Base-by-base conservation (phyloP, 2,329 filamentous ascomycete genomes). In the Magnaporthiopsis incrustans region DNA sequence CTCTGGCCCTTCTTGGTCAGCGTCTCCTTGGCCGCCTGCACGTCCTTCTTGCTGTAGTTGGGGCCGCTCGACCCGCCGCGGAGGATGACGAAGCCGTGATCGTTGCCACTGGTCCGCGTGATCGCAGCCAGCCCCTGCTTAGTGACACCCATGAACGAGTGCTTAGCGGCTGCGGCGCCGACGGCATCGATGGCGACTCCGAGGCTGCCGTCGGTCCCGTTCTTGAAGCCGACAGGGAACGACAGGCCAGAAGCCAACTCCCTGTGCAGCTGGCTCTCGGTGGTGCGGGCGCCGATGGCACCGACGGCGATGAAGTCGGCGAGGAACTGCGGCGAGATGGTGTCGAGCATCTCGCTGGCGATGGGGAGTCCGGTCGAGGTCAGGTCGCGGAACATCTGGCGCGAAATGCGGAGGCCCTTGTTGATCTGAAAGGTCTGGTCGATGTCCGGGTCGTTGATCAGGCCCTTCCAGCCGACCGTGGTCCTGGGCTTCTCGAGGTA, bases 141-240 rank as follows among this genome's bases (percentile, higher is more conserved):
- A 27, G 95, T 98, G 69, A 98, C 94, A 7, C 92, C 96, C 70
- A 99, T 84, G 84, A 99, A 98, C 81, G 92, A 91, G 74, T 96
- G 91, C 75, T 85, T 88, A 62, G 96, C 94, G 22, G 95, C 91
- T 67, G 90, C 90, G 35, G 91, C 88, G 66, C 93, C 92, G 75
- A 98, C 97, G 62, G 95, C 95, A 74, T 99, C 95, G 70, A 98
- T 91, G 15, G 95, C 93, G 4, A 98, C 93, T 64, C 88, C 85
- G 60, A 98, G 80, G 11, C 89, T 89, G 62, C 95, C 95, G 75
- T 99, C 95, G 38, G 95, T 99, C 68, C 95, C 95, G 77, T 99
- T 99, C 85, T 99, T 99, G 89, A 99, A 99, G 62, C 95, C 95
- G 14, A 99, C 92, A 2, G 95, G 95, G 89, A 97, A 98, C 70